These are phyloP conservation scores for Lithospermum erythrorhizon DNA, from an alignment of 257 asterid species.

Conservation along the genomic window DNA sequence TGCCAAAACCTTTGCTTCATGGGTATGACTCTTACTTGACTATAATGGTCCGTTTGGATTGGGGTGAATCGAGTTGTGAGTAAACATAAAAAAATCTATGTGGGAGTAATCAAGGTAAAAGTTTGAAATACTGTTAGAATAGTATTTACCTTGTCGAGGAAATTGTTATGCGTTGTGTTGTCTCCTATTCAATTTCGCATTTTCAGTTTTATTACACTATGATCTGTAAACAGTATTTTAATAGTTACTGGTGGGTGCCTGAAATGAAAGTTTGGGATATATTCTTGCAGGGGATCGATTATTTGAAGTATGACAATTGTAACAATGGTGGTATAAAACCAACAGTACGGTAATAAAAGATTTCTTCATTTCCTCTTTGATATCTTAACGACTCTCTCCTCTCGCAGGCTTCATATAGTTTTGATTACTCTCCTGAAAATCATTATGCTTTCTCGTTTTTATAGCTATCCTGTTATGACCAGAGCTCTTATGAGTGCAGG, in stretches of 20 bases:
- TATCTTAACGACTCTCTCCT: background rate
- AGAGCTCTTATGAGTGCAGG: constrained; percentile 66
- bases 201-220: no score
- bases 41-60: no score
- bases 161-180: no score
- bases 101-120: no score
- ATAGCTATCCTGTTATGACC: constrained; percentile 81
- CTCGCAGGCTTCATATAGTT: background rate
- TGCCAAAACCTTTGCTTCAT: constrained; percentile 68
- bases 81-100: no score
- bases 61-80: background rate
- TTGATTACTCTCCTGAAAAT: background rate
- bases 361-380: background rate
- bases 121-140: no score
- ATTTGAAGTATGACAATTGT: constrained; percentile 86
- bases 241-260: background rate
- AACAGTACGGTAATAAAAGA: constrained; percentile 30
- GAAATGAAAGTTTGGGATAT: background rate
- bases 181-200: no score
- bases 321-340: constrained; percentile 64
- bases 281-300: constrained; percentile 70
- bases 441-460: constrained; percentile 1
- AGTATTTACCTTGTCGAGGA: no score
- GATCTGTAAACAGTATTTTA: background rate
- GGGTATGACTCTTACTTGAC: constrained; percentile 33